Evolutionary conservation across 129 eudicot genomes (phyloP).

Genomic region (Pulicaria dysenterica): DNA sequence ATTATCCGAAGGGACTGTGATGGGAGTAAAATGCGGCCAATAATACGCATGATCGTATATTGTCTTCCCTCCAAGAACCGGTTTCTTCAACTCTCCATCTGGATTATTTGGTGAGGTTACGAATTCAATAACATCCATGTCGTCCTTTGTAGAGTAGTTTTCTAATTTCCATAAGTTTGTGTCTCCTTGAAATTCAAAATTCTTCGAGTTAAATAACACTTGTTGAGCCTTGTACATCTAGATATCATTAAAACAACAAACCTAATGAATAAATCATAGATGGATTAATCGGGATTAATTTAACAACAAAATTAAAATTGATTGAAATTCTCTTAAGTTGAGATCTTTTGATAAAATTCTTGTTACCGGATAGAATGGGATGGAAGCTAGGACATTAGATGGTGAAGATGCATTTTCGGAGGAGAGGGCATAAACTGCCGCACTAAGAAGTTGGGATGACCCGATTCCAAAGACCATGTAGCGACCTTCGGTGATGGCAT

Average conservation of each 20-base stretch:
- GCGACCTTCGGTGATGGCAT: constrained; percentile 57
- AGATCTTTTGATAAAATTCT: neutral
- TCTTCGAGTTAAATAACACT: constrained; percentile 39
- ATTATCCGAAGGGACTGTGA: constrained; percentile 57
- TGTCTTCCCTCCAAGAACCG: constrained; percentile 46
- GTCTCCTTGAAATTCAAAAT: constrained; percentile 55
- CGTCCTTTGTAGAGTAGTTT: constrained; percentile 7
- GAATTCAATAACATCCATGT: constrained; percentile 48
- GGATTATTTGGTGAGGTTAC: constrained; percentile 71
- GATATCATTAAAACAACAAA: neutral
- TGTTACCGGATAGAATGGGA: constrained; percentile 68
- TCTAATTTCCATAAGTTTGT: constrained; percentile 35
- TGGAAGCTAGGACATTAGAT: constrained; percentile 45
- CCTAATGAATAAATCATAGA: neutral
- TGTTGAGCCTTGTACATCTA: constrained; percentile 45
- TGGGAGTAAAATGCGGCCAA: constrained; percentile 76
- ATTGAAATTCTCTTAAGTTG: too few species aligned
- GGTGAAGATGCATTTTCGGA: constrained; percentile 44
- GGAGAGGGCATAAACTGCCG: constrained; percentile 76
- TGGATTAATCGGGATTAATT: too few species aligned
- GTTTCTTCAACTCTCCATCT: constrained; percentile 48
- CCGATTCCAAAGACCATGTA: constrained; percentile 60
- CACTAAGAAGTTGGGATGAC: constrained; percentile 65
- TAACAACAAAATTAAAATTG: too few species aligned
- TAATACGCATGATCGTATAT: constrained; percentile 64